A percentile compares a stretch with the other conserved stretches of the same genome.
These are phyloP conservation scores for Quercus alba DNA, from an alignment of 306 rosid species.

Conservation along the genomic window DNA sequence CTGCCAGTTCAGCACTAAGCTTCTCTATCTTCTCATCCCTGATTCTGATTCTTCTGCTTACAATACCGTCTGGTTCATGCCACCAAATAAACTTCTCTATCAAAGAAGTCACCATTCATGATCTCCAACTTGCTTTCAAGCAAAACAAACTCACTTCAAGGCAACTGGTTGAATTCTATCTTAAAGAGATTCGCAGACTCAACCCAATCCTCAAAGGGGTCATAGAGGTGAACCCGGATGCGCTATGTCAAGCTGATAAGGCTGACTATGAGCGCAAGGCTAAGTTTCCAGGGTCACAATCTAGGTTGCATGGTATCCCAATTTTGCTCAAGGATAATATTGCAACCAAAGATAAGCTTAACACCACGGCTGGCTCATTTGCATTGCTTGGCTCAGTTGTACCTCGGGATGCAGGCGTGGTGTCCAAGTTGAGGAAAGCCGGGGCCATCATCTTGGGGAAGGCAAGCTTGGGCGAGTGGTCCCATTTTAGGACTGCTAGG, in stretches of 20 bases:
- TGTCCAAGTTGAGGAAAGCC: conserved; percentile 48
- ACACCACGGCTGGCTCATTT: conserved; percentile 65
- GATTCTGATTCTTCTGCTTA: not conserved
- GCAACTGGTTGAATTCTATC: conserved; percentile 57
- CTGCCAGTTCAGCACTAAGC: not conserved
- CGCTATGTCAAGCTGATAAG: conserved; percentile 38
- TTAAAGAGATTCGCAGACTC: conserved; percentile 29
- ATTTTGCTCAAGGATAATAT: conserved; percentile 61
- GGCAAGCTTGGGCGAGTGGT: conserved; percentile 63
- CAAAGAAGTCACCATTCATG: conserved; percentile 50
- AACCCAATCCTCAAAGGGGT: conserved; percentile 46
- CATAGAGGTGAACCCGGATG: conserved; percentile 64
- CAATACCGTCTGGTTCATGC: not conserved
- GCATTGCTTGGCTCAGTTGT: conserved; percentile 59
- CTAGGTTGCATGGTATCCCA: conserved; percentile 61
- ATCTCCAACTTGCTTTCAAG: conserved; percentile 48
- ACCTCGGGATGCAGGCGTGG: conserved; percentile 66
- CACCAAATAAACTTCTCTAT: conserved; percentile 19
- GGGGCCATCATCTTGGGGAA: conserved; percentile 76
- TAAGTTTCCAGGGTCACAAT: conserved; percentile 4
- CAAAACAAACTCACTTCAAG: conserved; percentile 50
- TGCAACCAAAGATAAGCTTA: conserved; percentile 63
- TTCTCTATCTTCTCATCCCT: not conserved
- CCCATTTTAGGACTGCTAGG: conserved; percentile 7
- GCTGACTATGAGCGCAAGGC: conserved; percentile 39